Evolutionary conservation across 805 yeast species (phyloP).

Genomic region (Diddensiella transvaalensis): DNA sequence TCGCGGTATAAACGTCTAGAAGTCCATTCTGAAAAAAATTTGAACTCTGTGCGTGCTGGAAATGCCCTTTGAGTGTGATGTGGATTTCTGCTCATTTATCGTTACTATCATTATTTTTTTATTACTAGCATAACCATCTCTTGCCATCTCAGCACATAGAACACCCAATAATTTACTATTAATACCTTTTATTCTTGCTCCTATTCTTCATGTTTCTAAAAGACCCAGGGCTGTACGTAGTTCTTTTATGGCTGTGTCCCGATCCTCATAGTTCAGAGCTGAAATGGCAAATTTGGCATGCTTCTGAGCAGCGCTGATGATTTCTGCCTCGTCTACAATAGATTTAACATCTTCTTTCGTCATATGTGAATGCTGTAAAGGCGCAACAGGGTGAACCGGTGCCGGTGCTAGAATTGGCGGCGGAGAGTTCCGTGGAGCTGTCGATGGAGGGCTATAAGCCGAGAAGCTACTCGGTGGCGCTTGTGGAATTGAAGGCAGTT

Average conservation of each 20-base stretch:
- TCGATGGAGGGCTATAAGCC: too few relatives aligned
- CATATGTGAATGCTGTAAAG: conserved; percentile 10
- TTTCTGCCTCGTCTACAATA: conserved; percentile 36
- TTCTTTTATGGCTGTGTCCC: conserved; percentile 58
- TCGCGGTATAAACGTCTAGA: conserved; percentile 17
- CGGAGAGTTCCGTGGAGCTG: conserved; percentile 14
- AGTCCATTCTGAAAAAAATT: too few relatives aligned
- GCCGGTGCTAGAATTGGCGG: conserved; percentile 14
- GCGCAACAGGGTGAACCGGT: conserved; percentile 15
- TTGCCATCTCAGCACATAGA: too few relatives aligned
- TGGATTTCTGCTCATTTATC: not conserved
- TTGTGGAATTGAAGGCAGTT: too few relatives aligned
- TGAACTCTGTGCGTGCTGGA: not conserved
- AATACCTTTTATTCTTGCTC: not conserved
- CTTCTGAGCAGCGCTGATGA: conserved; percentile 47
- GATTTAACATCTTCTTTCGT: conserved; percentile 25
- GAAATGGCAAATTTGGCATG: conserved; percentile 71
- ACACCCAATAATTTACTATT: too few relatives aligned
- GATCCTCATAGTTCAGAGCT: conserved; percentile 68
- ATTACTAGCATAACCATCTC: not conserved
- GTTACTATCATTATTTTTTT: not conserved
- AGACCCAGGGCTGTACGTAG: conserved; percentile 46
- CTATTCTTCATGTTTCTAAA: conserved; percentile 15
- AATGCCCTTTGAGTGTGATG: not conserved
- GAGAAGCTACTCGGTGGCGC: not conserved